Evolutionary conservation across 2,329 filamentous ascomycete genomes (phyloP).

Genomic region (Aspergillus neoniger): DNA sequence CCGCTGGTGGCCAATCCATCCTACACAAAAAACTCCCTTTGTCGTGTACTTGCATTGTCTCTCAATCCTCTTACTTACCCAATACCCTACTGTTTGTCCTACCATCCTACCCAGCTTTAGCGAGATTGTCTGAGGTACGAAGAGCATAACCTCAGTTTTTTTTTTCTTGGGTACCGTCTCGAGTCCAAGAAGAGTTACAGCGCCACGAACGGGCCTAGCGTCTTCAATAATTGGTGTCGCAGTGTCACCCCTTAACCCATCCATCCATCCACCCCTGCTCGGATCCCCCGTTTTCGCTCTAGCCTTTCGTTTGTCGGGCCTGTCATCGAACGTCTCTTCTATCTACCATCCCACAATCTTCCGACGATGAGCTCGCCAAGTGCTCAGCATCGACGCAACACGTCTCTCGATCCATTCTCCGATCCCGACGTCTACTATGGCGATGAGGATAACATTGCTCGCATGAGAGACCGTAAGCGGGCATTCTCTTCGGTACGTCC

Average conservation of each 20-base stretch:
- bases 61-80: neutral
- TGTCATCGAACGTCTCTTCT: conserved; percentile 1
- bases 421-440: conserved; percentile 63
- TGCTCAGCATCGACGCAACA: conserved; percentile 40
- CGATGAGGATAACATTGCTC: conserved; percentile 49
- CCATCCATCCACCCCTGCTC: conserved; percentile 12
- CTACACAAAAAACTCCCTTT: neutral
- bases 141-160: neutral
- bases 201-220: conserved; percentile 11
- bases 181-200: neutral
- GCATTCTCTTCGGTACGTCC: conserved; percentile 59
- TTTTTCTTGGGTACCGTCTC: neutral
- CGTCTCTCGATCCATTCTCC: conserved; percentile 58
- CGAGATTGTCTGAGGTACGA: neutral
- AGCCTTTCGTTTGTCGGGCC: neutral
- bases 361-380: conserved; percentile 45
- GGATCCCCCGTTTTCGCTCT: conserved; percentile 7
- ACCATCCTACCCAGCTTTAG: neutral
- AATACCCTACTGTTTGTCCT: neutral
- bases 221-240: conserved; percentile 7
- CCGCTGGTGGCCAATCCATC: conserved; percentile 4
- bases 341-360: conserved; percentile 5
- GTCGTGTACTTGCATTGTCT: conserved; percentile 3
- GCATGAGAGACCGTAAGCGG: conserved; percentile 50
- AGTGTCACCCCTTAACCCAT: conserved; percentile 2